Evolutionary conservation across 1,139 yeast genomes (phyloP), one percentile per base, ranked within the genome.

Genomic region (Pneumocystis murina): DNA sequence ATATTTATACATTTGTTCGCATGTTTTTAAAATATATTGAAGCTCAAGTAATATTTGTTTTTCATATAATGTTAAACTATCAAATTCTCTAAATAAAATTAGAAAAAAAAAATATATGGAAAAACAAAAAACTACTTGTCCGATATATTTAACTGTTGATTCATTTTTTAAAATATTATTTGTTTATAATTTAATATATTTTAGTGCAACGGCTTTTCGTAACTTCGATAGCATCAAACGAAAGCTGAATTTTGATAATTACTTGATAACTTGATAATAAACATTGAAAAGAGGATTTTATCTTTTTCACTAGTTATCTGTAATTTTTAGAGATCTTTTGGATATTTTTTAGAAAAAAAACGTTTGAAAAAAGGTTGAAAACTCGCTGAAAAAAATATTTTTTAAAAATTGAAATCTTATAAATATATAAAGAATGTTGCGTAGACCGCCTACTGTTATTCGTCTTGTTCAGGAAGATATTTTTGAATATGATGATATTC

Each of bases 1-100:
- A 33, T 58, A 58, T 58, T 30, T 10, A 58, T 58, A 58, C 60
- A 58, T 58, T 38, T 38, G 43, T 58, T 58, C 60, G 28, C 60
- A 58, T 38, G 60, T 58, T 58, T 58, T 58, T 58, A 58, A 40
- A 12, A 58, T 58, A 38, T 58, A 20, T 58, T 58, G 60, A 10
- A 58, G 60, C 14, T 58, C 60, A 28, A 58, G 39, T 20, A 58
- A 30, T 38, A 58, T 58, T 40, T 20, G 30, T 28, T 40, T 40
- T 20, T 58, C 39, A 38, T 16, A 38, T 30, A 24, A 6, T 10
- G 60, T 58, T 10, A 40, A 38, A 58, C 14, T 10, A 58, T 38
- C 1, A 28, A 40, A 3, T 20, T 40, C 16, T 20, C 60, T 58
- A 20, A 28, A 48, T 48, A 8, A 48, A 48, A 24, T 48, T 48